Evolutionary conservation across 306 rosid genomes (phyloP).

Genomic region (Trifolium subterraneum): DNA sequence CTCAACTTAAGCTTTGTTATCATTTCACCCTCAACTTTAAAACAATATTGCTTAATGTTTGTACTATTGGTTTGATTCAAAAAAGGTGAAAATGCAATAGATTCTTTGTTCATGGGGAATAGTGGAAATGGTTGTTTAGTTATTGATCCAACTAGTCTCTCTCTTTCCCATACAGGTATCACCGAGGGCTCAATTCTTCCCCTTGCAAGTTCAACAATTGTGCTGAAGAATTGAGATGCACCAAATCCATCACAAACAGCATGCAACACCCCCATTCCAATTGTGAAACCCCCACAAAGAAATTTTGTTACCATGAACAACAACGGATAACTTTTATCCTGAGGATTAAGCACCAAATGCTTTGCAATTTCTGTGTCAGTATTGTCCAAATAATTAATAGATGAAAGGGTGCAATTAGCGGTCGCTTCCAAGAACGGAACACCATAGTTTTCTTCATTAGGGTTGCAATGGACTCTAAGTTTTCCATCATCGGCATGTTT

Average conservation of each 20-base stretch:
- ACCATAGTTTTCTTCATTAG: constrained; percentile 22
- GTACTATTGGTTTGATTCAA: constrained; percentile 1
- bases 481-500: constrained; percentile 34
- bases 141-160: constrained; percentile 25
- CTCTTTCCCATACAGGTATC: constrained; percentile 62
- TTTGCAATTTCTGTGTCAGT: not conserved
- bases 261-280: not conserved
- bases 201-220: constrained; percentile 42
- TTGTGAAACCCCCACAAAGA: constrained; percentile 4
- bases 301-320: constrained; percentile 49
- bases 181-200: constrained; percentile 49
- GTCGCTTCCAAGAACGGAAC: constrained; percentile 55
- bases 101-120: not conserved
- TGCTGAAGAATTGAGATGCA: not conserved
- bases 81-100: constrained; percentile 44
- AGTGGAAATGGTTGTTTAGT: constrained; percentile 28
- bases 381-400: constrained; percentile 47
- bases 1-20: constrained; percentile 43
- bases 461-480: constrained; percentile 40
- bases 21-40: constrained; percentile 11
- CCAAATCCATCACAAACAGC: not conserved
- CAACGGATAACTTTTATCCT: constrained; percentile 33
- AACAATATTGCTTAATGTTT: not conserved
- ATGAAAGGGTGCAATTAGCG: constrained; percentile 46
- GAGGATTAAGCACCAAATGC: constrained; percentile 33